A percentile compares a stretch with the other conserved stretches of the same genome.
Conservation (phyloP, 148 eudicot genomes). For the Dianthus caryophyllus region DNA sequence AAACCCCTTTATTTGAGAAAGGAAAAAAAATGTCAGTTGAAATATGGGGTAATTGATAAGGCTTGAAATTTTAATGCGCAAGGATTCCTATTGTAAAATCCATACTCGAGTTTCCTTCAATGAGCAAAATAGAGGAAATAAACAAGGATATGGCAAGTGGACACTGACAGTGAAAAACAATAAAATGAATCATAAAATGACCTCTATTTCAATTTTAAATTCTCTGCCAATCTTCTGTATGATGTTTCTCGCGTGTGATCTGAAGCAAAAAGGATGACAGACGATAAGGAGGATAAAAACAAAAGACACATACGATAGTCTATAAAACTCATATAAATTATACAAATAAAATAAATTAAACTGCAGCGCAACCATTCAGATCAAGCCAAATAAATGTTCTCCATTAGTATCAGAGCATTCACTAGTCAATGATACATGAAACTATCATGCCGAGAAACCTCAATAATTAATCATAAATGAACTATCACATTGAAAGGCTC, state of each 20-base stretch:
- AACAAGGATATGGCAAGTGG: too few relatives aligned
- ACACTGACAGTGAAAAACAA: not conserved
- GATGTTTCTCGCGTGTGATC: constrained; percentile 64
- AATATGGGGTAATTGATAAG: not conserved
- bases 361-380: not conserved
- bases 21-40: not conserved
- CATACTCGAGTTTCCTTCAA: not conserved
- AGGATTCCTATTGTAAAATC: too few relatives aligned
- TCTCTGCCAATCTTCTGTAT: constrained; percentile 46
- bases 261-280: constrained; percentile 31
- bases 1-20: not conserved
- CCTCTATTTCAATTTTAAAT: constrained; percentile 72
- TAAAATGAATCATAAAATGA: constrained; percentile 19
- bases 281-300: not conserved
- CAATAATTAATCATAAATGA: not conserved
- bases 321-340: not conserved
- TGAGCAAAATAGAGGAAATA: not conserved
- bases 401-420: not conserved
- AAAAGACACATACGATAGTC: not conserved
- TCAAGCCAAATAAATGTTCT: constrained; percentile 2
- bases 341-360: not conserved
- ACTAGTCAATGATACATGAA: not conserved
- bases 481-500: not conserved
- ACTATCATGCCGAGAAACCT: not conserved
- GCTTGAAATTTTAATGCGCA: too few relatives aligned